A percentile compares a stretch with the other conserved stretches of the same genome.
These are phyloP conservation scores for Aegle marmelos DNA, from an alignment of 345 rosid genomes.

Conservation along the genomic window DNA sequence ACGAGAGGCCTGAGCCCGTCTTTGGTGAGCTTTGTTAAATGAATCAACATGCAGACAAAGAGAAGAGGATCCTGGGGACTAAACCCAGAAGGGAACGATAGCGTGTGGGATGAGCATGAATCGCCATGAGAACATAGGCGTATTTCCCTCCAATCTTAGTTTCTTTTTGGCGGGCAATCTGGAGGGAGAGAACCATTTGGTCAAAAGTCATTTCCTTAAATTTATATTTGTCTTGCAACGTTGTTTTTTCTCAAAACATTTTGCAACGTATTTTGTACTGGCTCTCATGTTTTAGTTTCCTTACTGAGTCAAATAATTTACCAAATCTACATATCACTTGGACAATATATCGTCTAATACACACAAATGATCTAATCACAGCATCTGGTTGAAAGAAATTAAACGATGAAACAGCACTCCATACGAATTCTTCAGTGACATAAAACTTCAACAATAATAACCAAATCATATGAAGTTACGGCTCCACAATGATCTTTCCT, in stretches of 20 bases:
- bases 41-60: conserved; percentile 35
- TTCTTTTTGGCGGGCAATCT: neutral
- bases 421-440: neutral
- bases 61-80: neutral
- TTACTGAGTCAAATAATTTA: no score
- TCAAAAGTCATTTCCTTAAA: no score
- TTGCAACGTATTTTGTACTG: no score
- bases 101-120: neutral
- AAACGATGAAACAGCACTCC: neutral
- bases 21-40: conserved; percentile 22
- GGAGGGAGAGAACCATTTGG: neutral
- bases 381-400: neutral
- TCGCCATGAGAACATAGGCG: neutral
- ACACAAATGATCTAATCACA: neutral
- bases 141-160: neutral
- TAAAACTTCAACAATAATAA: neutral
- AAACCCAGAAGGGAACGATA: neutral
- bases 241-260: no score
- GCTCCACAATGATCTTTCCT: conserved; percentile 76
- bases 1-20: conserved; percentile 15
- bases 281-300: no score
- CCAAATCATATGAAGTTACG: conserved; percentile 9
- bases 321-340: neutral
- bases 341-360: neutral
- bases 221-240: no score